phyloP scores from a whole-genome alignment of 2,329 filamentous ascomycete genomes.

The Cladosporium sp. region DNA sequence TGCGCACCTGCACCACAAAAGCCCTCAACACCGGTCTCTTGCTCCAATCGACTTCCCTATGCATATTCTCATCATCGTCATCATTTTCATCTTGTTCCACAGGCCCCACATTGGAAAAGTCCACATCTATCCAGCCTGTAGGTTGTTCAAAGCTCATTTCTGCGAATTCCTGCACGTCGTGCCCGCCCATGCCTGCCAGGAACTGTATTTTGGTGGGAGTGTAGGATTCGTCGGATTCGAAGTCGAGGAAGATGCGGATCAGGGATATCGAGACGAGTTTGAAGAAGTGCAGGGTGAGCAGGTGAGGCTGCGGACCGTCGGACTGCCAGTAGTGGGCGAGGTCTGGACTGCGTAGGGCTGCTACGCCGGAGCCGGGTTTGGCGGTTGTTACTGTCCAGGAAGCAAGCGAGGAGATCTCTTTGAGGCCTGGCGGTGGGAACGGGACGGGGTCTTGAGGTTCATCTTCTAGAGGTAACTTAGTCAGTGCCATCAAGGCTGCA shows the following conservation, averaged over 20 bases:
- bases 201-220: conserved; percentile 92
- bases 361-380: conserved; percentile 77
- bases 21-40: conserved; percentile 74
- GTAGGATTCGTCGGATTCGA: conserved; percentile 90
- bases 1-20: conserved; percentile 85
- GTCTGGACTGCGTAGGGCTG: conserved; percentile 73
- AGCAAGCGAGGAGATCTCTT: conserved; percentile 81
- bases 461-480: conserved; percentile 17
- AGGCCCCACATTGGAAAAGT: conserved; percentile 62
- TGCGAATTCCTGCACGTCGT: conserved; percentile 86
- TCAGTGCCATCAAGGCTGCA: neutral
- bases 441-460: conserved; percentile 15
- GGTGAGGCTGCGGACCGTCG: conserved; percentile 80
- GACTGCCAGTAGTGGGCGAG: conserved; percentile 79
- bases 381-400: conserved; percentile 80
- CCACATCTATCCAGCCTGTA: conserved; percentile 87
- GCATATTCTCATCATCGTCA: conserved; percentile 33
- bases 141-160: conserved; percentile 77
- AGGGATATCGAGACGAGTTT: conserved; percentile 77
- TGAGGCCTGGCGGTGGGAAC: conserved; percentile 53
- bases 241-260: conserved; percentile 85
- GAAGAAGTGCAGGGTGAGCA: conserved; percentile 81
- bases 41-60: conserved; percentile 47
- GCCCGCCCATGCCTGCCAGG: conserved; percentile 83
- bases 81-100: conserved; percentile 33